Base-by-base conservation (phyloP, 2,329 filamentous ascomycete species). In the Gnomoniopsis sp. region DNA sequence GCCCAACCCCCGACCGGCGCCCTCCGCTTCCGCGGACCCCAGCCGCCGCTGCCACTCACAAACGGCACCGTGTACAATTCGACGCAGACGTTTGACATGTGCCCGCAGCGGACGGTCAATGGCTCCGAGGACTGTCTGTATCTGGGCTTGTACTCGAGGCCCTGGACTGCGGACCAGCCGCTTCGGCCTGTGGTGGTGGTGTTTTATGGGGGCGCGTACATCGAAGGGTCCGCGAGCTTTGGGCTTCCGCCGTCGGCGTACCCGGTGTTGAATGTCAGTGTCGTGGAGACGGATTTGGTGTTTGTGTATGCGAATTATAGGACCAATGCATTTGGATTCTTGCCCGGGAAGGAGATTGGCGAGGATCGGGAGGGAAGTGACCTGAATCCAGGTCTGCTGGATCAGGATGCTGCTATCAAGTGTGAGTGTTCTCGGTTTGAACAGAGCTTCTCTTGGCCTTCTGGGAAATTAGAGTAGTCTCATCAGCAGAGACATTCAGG, bases 161-260 rank as follows among this genome's bases (percentile, higher is more conserved):
- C 83, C 3, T 87, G 83, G 83, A 71, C 67, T 0, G 22, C 56
- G 1, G 66, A 67, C 1, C 66, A 74, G n/a, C 69, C 78, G 1
- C 74, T 79, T 3, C 74, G 81, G 2, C 84, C 85, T 0, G 84
- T 88, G 0, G 75, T 88, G 0, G 77, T 87, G 3, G 78, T 79
- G 3, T 86, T 85, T 66, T 85, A 83, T 66, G 85, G 85, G 54
- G 85, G 85, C 14, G 85, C 76, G 2, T 88, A 84, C 70, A 82
- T 87, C 53, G 72, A 82, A 66, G 85, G 84, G 8, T 76, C 75
- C 33, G 84, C 81, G 0, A 77, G 72, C 41, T 83, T 86, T 65
- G 69, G 67, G 7, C 73, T 86, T 8, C 84, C 83, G 3, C 84
- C 85, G 2, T 71, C 77, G 0, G 81, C 76, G 1, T 87, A 82